A percentile compares a stretch with the other conserved stretches of the same genome.
Evolutionary conservation across 2,329 filamentous ascomycete species (phyloP).

Genomic region (Tolypocladium cylindrosporum): DNA sequence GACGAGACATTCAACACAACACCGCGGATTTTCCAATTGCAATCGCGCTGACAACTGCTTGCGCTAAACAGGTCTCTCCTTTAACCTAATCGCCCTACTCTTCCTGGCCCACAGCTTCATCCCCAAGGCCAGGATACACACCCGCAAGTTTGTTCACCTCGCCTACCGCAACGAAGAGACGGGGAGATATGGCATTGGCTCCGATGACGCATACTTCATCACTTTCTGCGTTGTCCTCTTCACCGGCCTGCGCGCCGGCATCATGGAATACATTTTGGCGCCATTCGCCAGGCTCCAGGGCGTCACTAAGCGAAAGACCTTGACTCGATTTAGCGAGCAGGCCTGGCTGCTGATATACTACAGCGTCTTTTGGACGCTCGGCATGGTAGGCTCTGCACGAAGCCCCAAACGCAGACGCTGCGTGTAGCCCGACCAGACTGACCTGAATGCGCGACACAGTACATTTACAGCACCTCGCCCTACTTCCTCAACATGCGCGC

Average conservation of each 20-base stretch:
- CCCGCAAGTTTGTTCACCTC: conserved; percentile 79
- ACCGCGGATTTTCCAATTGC: neutral
- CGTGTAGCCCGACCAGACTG: neutral
- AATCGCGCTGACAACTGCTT: neutral
- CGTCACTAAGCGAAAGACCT: conserved; percentile 64
- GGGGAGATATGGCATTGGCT: conserved; percentile 64
- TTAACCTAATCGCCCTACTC: conserved; percentile 77
- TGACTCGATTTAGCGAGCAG: conserved; percentile 85
- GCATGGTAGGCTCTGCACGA: conserved; percentile 51
- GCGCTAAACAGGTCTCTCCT: conserved; percentile 53
- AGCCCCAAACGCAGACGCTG: conserved; percentile 4
- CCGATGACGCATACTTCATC: conserved; percentile 71
- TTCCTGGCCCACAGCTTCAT: conserved; percentile 75
- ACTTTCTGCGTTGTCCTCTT: conserved; percentile 72
- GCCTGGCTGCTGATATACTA: conserved; percentile 87
- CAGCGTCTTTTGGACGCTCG: conserved; percentile 68
- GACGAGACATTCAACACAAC: neutral
- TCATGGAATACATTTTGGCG: conserved; percentile 79
- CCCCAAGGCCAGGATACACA: conserved; percentile 67
- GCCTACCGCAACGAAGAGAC: conserved; percentile 68
- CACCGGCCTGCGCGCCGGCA: conserved; percentile 72
- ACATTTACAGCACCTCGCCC: conserved; percentile 66
- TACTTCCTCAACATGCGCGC: conserved; percentile 69
- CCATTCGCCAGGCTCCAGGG: conserved; percentile 67
- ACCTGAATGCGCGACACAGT: conserved; percentile 36